phyloP scores from a whole-genome alignment of 805 yeast genomes.

The Brettanomyces naardenensis region DNA sequence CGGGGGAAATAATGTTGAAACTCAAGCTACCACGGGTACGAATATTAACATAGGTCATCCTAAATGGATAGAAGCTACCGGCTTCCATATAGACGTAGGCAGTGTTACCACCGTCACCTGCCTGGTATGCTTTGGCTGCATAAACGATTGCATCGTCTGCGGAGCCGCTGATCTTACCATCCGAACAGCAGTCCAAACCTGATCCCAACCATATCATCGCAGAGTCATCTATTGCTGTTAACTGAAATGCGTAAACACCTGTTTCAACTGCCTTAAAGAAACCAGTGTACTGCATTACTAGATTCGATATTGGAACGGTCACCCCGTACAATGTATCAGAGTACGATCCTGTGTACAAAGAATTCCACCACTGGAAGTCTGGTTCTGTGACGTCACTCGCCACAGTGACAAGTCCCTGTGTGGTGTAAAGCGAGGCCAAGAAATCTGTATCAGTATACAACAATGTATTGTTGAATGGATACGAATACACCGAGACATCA shows the following conservation, averaged over 20 bases:
- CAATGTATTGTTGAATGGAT: not conserved
- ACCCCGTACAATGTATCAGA: slow-evolving; percentile 5
- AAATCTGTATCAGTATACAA: not conserved
- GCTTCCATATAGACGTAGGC: slow-evolving; percentile 9
- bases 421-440: not conserved
- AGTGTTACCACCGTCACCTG: not conserved
- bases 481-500: not conserved
- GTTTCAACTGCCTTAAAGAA: slow-evolving; percentile 19
- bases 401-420: too few species aligned
- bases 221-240: slow-evolving; percentile 24
- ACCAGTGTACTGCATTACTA: slow-evolving; percentile 12
- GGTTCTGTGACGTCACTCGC: not conserved
- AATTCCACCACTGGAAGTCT: not conserved
- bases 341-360: not conserved
- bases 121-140: slow-evolving; percentile 5
- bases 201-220: slow-evolving; percentile 26
- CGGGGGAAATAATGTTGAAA: slow-evolving; percentile 9
- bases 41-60: slow-evolving; percentile 12
- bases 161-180: slow-evolving; percentile 2
- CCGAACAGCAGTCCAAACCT: slow-evolving; percentile 28
- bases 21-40: slow-evolving; percentile 6
- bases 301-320: slow-evolving; percentile 5
- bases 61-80: slow-evolving; percentile 14
- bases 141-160: slow-evolving; percentile 7
- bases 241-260: slow-evolving; percentile 22